Base-by-base conservation (phyloP, 2,329 filamentous ascomycete species). In the Exophiala phaeomuriformis region DNA sequence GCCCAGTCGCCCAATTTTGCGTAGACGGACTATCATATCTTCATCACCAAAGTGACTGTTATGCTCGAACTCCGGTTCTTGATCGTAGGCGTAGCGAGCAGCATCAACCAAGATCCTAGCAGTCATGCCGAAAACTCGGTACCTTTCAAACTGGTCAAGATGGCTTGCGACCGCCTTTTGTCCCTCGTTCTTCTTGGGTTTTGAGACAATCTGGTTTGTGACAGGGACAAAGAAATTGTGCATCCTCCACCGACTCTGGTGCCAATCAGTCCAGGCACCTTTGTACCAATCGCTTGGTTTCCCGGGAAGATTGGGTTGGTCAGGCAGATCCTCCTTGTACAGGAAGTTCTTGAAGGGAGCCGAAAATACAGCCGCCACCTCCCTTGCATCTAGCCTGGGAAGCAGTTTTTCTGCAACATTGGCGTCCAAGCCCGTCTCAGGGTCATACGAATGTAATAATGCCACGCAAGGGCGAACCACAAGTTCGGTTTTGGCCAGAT, bases 61-160 rank as follows among this genome's bases (percentile, higher is more conserved):
- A 64, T 81, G 81, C 72, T 94, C 88, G 68, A 95, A 95, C 66
- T 89, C 85, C 3, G 91, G 91, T 66, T 88, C 82, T 71, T 86
- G 79, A 1, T 72, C 85, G 67, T 93, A 97, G 19, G 90, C 91
- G 12, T 95, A 78, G 58, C 88, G 77, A 33, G 91, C 90, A 3
- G 86, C 85, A 71, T 97, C 91, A 3, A 96, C 88, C 51, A 96
- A 69, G 51, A 97, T 91, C 49, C 89, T 77, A 2, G 89, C 91
- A 49, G 91, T 97, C 88, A 97, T 91, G 10, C 91, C 91, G 80
- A 90, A 96, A 3, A 97, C 90, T 62, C 86, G 83, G 71, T 93
- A 95, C 36, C 86, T 76, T 40, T 72, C 72, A 42, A 77, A 61
- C 6, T 68, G 73, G 53, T 80, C 73, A 10, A 77, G 63, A 30